These are phyloP conservation scores for Cyberlindnera amylophila DNA, from an alignment of 805 yeast genomes.

Conservation along the genomic window DNA sequence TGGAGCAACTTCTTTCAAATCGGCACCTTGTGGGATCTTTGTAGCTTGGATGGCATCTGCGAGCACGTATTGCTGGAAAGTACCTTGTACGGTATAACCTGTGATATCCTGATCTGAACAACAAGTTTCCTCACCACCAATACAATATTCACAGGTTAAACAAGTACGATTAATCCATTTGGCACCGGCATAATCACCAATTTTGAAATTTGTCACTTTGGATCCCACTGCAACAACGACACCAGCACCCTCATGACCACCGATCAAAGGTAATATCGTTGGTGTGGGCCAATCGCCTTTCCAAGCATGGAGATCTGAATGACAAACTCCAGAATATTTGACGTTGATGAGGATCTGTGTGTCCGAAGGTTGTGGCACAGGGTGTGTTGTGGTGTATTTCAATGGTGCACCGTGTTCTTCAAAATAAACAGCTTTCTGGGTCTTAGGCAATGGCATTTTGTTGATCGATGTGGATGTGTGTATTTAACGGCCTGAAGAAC, in stretches of 20 bases:
- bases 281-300: slow-evolving; percentile 56
- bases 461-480: too few relatives aligned
- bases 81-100: slow-evolving; percentile 77
- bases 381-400: slow-evolving; percentile 40
- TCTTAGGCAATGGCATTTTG: slow-evolving; percentile 32
- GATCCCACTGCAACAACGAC: slow-evolving; percentile 59
- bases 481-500: background rate
- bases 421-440: slow-evolving; percentile 49
- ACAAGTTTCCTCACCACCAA: slow-evolving; percentile 54
- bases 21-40: slow-evolving; percentile 48
- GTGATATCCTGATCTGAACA: slow-evolving; percentile 65
- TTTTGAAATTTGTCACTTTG: slow-evolving; percentile 51
- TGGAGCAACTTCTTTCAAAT: slow-evolving; percentile 54
- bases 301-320: slow-evolving; percentile 56
- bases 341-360: slow-evolving; percentile 52
- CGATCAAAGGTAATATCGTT: slow-evolving; percentile 56
- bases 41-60: slow-evolving; percentile 65
- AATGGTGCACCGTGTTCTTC: slow-evolving; percentile 45
- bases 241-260: slow-evolving; percentile 76
- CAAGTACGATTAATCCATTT: slow-evolving; percentile 70
- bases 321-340: slow-evolving; percentile 64
- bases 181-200: slow-evolving; percentile 64
- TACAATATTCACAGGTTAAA: slow-evolving; percentile 60
- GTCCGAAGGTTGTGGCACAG: slow-evolving; percentile 51
- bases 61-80: slow-evolving; percentile 67